Conservation (phyloP, 768 basidiomycete genomes). For the Boletus speciosus region DNA sequence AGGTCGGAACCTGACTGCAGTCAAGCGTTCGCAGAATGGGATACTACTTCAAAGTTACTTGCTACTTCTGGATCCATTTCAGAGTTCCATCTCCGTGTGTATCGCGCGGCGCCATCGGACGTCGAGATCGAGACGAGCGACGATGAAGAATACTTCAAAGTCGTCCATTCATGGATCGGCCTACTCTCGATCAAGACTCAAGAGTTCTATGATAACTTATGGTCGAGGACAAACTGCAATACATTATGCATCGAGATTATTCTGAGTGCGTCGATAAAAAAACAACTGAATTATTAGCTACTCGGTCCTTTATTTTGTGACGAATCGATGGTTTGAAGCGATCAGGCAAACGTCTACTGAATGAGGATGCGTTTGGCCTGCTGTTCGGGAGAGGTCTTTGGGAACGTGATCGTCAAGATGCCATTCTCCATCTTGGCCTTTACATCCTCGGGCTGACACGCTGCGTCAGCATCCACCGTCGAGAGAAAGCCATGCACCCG, state of each 20-base stretch:
- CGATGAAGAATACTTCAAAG: too few species aligned
- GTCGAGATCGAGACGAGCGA: too few species aligned
- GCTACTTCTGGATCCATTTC: too few species aligned
- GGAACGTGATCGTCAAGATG: slow-evolving; percentile 46
- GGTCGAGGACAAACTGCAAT: not conserved
- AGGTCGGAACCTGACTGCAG: too few species aligned
- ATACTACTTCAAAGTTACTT: too few species aligned
- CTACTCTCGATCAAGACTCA: too few species aligned
- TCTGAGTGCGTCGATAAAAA: not conserved
- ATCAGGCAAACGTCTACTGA: not conserved
- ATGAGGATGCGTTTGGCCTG: slow-evolving; percentile 40
- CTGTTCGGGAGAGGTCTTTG: slow-evolving; percentile 39
- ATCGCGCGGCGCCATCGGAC: too few species aligned
- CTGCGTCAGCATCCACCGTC: not conserved
- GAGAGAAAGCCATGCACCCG: not conserved
- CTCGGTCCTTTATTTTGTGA: not conserved
- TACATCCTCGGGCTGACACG: slow-evolving; percentile 40
- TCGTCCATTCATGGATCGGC: too few species aligned
- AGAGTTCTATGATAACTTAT: not conserved
- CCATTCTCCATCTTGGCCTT: slow-evolving; percentile 48
- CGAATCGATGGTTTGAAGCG: not conserved
- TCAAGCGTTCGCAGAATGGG: too few species aligned
- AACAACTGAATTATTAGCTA: not conserved
- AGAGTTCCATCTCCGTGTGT: too few species aligned
- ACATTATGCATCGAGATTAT: not conserved